Evolutionary conservation across 2,329 filamentous ascomycete genomes (phyloP).

Genomic region (Calonectria fujianensis): DNA sequence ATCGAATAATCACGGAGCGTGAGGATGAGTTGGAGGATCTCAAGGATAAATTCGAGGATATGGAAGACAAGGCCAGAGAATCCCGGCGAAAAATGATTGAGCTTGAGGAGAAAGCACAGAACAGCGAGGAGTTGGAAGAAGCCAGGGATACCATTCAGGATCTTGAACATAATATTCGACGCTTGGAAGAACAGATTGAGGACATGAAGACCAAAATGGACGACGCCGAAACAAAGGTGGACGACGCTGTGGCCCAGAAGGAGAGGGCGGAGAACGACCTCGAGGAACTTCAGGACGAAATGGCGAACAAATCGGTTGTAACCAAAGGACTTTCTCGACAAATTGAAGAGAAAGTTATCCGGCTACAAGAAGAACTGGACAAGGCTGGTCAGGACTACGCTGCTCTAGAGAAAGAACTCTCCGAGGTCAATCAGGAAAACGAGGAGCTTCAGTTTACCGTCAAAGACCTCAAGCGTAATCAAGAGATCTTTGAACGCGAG

Average conservation of each 20-base stretch:
- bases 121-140: slow-evolving; percentile 71
- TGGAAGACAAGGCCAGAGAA: slow-evolving; percentile 76
- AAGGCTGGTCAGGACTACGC: slow-evolving; percentile 69
- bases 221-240: slow-evolving; percentile 66
- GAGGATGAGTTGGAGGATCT: slow-evolving; percentile 84
- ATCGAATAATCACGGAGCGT: slow-evolving; percentile 81
- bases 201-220: slow-evolving; percentile 73
- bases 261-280: slow-evolving; percentile 76
- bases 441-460: slow-evolving; percentile 66
- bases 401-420: slow-evolving; percentile 71
- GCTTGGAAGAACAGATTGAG: slow-evolving; percentile 72
- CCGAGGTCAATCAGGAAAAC: slow-evolving; percentile 68
- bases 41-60: slow-evolving; percentile 72
- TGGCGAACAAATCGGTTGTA: slow-evolving; percentile 86
- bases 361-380: slow-evolving; percentile 80
- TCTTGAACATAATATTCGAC: slow-evolving; percentile 73
- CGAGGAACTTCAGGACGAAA: slow-evolving; percentile 83
- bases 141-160: slow-evolving; percentile 76
- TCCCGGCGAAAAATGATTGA: slow-evolving; percentile 70
- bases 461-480: slow-evolving; percentile 62
- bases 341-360: slow-evolving; percentile 81
- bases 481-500: slow-evolving; percentile 56
- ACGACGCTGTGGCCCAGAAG: slow-evolving; percentile 73
- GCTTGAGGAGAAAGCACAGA: slow-evolving; percentile 74
- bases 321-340: slow-evolving; percentile 85